Evolutionary conservation across 495 filamentous ascomycete species (phyloP).

Genomic region (Penicillium cataractarum): DNA sequence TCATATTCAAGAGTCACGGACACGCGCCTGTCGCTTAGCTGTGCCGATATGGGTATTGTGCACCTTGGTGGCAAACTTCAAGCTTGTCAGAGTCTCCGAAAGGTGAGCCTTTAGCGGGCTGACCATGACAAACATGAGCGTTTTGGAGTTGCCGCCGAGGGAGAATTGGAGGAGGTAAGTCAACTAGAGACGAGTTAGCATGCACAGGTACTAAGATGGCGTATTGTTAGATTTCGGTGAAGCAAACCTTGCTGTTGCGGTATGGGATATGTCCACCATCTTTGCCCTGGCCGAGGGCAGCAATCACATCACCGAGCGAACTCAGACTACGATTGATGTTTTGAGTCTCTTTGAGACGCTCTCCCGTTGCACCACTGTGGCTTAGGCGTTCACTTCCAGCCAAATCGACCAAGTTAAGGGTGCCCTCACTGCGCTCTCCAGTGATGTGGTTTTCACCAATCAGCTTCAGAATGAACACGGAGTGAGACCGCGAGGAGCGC

Average conservation of each 20-base stretch:
- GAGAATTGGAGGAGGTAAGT: constrained; percentile 96
- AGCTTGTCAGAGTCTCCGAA: constrained; percentile 88
- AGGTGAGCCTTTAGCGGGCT: constrained; percentile 90
- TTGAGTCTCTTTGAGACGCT: constrained; percentile 89
- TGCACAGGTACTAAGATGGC: background rate
- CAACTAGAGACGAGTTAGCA: constrained; percentile 54
- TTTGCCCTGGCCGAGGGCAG: constrained; percentile 83
- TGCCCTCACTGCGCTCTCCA: constrained; percentile 84
- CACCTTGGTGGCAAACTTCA: constrained; percentile 96
- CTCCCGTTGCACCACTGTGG: constrained; percentile 80
- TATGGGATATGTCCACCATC: constrained; percentile 90
- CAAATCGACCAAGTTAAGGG: constrained; percentile 93
- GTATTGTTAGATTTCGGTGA: background rate
- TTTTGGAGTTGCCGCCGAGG: constrained; percentile 92
- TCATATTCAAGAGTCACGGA: constrained; percentile 49
- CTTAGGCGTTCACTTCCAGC: constrained; percentile 91
- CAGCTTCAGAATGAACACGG: constrained; percentile 93
- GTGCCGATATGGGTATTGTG: constrained; percentile 91
- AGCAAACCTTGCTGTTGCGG: constrained; percentile 84
- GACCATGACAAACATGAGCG: constrained; percentile 99
- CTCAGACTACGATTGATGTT: constrained; percentile 95
- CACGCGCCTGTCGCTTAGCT: constrained; percentile 74
- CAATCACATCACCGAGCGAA: constrained; percentile 93
- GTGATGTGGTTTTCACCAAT: constrained; percentile 80
- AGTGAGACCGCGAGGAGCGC: constrained; percentile 90